A percentile compares a stretch with the other conserved stretches of the same genome.
phyloP scores from a whole-genome alignment of 805 yeast genomes.

The Saccharomycopsis sp. region DNA sequence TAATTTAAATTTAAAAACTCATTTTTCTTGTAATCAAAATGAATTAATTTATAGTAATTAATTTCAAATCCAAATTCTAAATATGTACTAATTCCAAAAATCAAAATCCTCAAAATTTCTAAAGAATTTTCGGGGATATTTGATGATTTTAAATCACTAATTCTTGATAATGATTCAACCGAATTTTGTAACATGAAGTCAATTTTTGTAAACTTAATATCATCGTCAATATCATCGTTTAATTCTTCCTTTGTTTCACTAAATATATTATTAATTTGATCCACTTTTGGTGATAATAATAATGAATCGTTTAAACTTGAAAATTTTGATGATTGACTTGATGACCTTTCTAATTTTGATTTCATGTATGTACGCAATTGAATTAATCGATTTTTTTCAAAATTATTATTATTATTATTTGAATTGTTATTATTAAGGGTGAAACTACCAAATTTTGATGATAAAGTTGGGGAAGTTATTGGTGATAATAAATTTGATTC shows the following conservation, averaged over 20 bases:
- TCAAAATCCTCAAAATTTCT: slow-evolving; percentile 55
- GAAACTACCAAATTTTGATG: slow-evolving; percentile 1
- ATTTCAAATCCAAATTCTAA: slow-evolving; percentile 69
- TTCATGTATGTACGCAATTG: slow-evolving; percentile 51
- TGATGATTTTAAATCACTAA: slow-evolving; percentile 60
- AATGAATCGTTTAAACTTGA: slow-evolving; percentile 14
- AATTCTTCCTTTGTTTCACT: slow-evolving; percentile 14
- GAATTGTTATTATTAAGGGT: not conserved
- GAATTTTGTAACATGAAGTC: slow-evolving; percentile 58
- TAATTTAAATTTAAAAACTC: slow-evolving; percentile 33
- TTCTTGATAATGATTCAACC: slow-evolving; percentile 69
- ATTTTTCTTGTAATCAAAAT: slow-evolving; percentile 26
- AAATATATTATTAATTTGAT: slow-evolving; percentile 14
- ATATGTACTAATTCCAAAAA: slow-evolving; percentile 65
- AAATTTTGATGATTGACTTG: slow-evolving; percentile 25
- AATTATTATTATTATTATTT: slow-evolving; percentile 1
- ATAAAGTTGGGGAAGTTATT: slow-evolving; percentile 9
- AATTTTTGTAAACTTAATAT: slow-evolving; percentile 34
- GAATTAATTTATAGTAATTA: slow-evolving; percentile 38
- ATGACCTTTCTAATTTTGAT: slow-evolving; percentile 34
- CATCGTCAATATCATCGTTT: slow-evolving; percentile 8
- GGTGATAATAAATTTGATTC: slow-evolving; percentile 13
- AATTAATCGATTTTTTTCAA: slow-evolving; percentile 36
- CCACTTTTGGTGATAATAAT: slow-evolving; percentile 15
- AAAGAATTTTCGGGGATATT: slow-evolving; percentile 51